A percentile compares a stretch with the other conserved stretches of the same genome.
phyloP scores from a whole-genome alignment of 495 filamentous ascomycete species.

The Glonium stellatum region DNA sequence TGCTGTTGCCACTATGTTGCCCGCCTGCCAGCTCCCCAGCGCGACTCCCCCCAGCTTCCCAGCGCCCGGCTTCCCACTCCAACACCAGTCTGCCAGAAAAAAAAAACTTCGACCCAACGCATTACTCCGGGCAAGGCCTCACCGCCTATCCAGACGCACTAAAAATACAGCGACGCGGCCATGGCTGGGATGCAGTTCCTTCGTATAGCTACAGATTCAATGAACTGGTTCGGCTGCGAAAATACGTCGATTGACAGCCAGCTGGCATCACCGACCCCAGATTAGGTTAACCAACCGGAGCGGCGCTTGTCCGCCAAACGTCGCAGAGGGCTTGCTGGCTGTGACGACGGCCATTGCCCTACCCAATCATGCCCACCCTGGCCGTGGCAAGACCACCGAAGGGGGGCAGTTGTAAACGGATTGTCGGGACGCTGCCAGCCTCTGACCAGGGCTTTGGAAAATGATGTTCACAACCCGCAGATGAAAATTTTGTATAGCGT shows the following conservation, averaged over 20 bases:
- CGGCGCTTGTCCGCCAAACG: conserved; percentile 17
- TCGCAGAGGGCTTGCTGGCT: conserved; percentile 12
- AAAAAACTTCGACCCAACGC: neutral
- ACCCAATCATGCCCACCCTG: neutral
- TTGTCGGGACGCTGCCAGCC: conserved; percentile 20
- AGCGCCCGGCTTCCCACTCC: neutral
- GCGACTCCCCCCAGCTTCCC: too few relatives aligned
- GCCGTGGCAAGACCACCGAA: conserved; percentile 16
- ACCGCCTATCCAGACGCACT: conserved; percentile 26
- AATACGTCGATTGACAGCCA: conserved; percentile 17
- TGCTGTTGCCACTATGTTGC: too few relatives aligned
- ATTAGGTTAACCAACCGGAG: conserved; percentile 13
- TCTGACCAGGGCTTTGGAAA: conserved; percentile 29
- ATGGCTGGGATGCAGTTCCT: conserved; percentile 17
- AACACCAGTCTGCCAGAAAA: neutral
- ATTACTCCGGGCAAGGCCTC: conserved; percentile 16
- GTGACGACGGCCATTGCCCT: conserved; percentile 3
- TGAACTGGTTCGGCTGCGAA: conserved; percentile 28
- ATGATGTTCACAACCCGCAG: conserved; percentile 16
- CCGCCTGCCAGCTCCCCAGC: too few relatives aligned
- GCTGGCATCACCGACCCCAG: conserved; percentile 24
- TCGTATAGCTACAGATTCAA: conserved; percentile 14
- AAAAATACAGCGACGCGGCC: conserved; percentile 25
- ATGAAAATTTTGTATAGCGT: neutral
- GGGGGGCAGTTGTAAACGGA: conserved; percentile 12